phyloP scores from a whole-genome alignment of 768 basidiomycete genomes.

The Nidularia pulvinata region DNA sequence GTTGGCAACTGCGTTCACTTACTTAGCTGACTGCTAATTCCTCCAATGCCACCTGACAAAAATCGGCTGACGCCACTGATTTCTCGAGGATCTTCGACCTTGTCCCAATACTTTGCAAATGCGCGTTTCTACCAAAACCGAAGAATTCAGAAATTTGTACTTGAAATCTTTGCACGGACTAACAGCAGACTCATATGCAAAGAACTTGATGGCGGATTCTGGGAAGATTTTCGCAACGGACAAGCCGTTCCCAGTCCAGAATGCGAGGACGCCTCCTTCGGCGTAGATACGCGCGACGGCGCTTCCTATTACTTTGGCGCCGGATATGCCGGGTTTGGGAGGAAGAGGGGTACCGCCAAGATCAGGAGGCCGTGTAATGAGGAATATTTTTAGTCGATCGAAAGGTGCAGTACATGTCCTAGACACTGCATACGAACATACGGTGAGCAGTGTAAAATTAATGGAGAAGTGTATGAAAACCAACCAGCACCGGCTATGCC shows the following conservation, averaged over 20 bases:
- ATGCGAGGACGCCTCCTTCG: conserved; percentile 87
- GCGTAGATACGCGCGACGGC: conserved; percentile 84
- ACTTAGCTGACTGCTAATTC: conserved; percentile 93
- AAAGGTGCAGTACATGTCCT: conserved; percentile 97
- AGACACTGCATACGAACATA: conserved; percentile 61
- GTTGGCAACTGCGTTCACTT: conserved; percentile 19
- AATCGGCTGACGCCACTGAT: conserved; percentile 94
- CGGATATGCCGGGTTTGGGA: conserved; percentile 43
- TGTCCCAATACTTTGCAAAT: conserved; percentile 90
- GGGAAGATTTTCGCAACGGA: conserved; percentile 97
- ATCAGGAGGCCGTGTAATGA: conserved; percentile 88
- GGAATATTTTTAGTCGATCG: conserved; percentile 94
- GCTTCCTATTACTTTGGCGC: conserved; percentile 62
- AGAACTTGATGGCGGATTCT: conserved; percentile 99
- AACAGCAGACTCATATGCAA: conserved; percentile 92
- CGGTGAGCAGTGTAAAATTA: not conserved
- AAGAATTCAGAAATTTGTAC: conserved; percentile 4
- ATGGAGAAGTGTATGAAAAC: conserved; percentile 14
- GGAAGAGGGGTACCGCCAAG: conserved; percentile 53
- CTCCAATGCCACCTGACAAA: conserved; percentile 93
- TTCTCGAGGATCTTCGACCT: conserved; percentile 84
- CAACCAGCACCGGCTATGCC: conserved; percentile 93
- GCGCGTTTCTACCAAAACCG: conserved; percentile 74
- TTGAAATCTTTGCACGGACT: conserved; percentile 25
- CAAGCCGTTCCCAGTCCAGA: conserved; percentile 98